These are phyloP conservation scores for Purpureocillium lavendulum DNA, from an alignment of 2,329 filamentous ascomycete species.

Conservation along the genomic window DNA sequence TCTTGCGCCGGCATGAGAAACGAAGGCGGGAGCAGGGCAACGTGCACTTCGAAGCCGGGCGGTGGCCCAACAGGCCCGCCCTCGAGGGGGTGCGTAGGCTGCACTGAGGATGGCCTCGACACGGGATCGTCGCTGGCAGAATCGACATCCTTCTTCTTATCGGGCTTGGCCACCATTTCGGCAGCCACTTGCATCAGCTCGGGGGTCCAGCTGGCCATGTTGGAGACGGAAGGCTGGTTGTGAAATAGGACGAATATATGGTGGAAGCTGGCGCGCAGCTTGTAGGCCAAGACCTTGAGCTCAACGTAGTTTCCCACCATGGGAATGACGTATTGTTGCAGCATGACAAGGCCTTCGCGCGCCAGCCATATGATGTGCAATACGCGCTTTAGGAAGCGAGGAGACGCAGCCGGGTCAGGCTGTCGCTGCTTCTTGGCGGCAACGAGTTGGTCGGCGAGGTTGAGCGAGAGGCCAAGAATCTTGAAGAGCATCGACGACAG, in stretches of 20 bases:
- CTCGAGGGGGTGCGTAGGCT: constrained; percentile 42
- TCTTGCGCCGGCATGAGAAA: constrained; percentile 74
- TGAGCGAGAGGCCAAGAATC: constrained; percentile 81
- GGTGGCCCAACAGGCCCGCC: constrained; percentile 51
- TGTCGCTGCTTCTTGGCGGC: constrained; percentile 75
- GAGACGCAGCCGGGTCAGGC: constrained; percentile 69
- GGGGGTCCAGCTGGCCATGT: constrained; percentile 44
- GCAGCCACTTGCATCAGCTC: constrained; percentile 30
- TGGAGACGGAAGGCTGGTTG: constrained; percentile 72
- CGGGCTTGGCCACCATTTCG: constrained; percentile 19
- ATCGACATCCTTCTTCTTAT: constrained; percentile 41
- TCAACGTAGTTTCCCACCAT: constrained; percentile 72
- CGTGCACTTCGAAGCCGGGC: constrained; percentile 41
- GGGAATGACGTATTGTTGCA: constrained; percentile 82
- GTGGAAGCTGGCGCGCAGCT: constrained; percentile 88
- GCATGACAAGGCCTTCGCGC: constrained; percentile 78
- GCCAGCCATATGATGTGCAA: constrained; percentile 91
- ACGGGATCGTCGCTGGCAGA: constrained; percentile 33
- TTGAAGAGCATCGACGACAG: constrained; percentile 81
- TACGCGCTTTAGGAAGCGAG: constrained; percentile 74
- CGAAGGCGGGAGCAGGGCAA: constrained; percentile 43
- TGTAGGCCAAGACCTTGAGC: constrained; percentile 82
- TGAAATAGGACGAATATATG: constrained; percentile 96
- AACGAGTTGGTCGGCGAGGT: constrained; percentile 76
- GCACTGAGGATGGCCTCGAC: constrained; percentile 34